These are phyloP conservation scores for Juncus effusus DNA, from an alignment of 176 grass and related monocot species.

Conservation along the genomic window DNA sequence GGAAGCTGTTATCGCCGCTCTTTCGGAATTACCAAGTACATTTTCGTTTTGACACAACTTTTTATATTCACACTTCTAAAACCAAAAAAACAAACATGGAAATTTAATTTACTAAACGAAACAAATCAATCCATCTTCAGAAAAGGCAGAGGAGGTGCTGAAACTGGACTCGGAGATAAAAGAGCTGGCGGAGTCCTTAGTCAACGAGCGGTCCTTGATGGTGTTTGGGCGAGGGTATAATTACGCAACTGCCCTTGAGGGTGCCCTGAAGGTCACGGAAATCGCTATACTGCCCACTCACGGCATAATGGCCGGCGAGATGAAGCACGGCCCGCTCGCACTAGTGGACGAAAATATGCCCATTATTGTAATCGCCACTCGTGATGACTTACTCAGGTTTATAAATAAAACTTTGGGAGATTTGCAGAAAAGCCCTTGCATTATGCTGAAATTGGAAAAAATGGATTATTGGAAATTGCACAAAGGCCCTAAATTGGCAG, in stretches of 20 bases:
- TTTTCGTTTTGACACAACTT: neutral
- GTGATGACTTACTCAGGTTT: slow-evolving; percentile 56
- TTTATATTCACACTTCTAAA: too few species aligned
- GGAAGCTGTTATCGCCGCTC: slow-evolving; percentile 42
- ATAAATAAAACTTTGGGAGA: too few species aligned
- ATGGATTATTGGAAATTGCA: too few species aligned
- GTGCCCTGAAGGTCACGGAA: slow-evolving; percentile 81
- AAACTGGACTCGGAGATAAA: slow-evolving; percentile 91
- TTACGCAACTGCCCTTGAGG: slow-evolving; percentile 82
- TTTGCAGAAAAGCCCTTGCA: too few species aligned
- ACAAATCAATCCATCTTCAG: slow-evolving; percentile 19
- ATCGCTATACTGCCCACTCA: slow-evolving; percentile 71
- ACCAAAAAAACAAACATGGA: too few species aligned
- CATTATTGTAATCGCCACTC: slow-evolving; percentile 68
- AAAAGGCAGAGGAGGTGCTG: slow-evolving; percentile 59
- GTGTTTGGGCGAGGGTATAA: slow-evolving; percentile 88
- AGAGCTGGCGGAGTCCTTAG: slow-evolving; percentile 67
- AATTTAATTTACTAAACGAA: neutral
- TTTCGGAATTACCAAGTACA: slow-evolving; percentile 58
- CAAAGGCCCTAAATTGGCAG: too few species aligned
- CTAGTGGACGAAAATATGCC: slow-evolving; percentile 90
- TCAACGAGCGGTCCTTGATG: slow-evolving; percentile 64
- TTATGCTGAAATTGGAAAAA: too few species aligned
- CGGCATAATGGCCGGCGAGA: slow-evolving; percentile 79
- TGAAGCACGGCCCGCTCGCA: slow-evolving; percentile 87